Percentiles rank a stretch among this genome's conserved stretches.
These are phyloP conservation scores for Eugenia klotzschiana DNA, from an alignment of 441 rosid species.

Conservation along the genomic window DNA sequence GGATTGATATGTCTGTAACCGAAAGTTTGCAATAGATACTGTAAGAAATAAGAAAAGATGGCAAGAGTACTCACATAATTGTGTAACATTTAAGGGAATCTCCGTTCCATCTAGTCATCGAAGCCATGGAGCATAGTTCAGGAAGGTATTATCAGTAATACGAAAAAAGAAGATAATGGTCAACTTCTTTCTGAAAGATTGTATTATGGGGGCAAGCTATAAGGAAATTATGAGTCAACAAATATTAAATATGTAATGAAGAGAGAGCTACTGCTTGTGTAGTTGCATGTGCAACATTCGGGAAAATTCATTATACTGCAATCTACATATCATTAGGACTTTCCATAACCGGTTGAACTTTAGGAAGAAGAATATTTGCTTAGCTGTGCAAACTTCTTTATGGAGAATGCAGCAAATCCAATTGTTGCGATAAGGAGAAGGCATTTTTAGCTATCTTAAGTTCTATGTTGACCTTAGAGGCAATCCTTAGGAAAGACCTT, in stretches of 20 bases:
- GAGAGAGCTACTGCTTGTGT: neutral
- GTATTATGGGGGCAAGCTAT: accelerated
- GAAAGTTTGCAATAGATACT: neutral
- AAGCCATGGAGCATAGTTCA: neutral
- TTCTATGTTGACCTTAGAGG: neutral
- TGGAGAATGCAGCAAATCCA: neutral
- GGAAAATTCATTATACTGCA: neutral
- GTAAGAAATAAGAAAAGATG: neutral
- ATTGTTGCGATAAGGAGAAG: neutral
- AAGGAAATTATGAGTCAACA: neutral
- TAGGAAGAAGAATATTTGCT: neutral
- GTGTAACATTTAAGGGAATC: neutral
- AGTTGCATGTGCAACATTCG: neutral
- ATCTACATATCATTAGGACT: neutral
- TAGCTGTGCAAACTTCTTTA: neutral
- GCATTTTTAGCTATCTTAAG: neutral
- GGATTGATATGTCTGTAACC: neutral
- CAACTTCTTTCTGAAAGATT: neutral
- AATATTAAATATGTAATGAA: neutral
- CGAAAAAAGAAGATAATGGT: neutral
- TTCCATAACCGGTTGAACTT: neutral
- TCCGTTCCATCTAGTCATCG: neutral
- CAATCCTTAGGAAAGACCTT: neutral
- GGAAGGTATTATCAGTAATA: neutral
- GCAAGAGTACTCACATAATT: neutral